phyloP scores from a whole-genome alignment of 2,329 filamentous ascomycete genomes.

The Aureobasidium sp. region DNA sequence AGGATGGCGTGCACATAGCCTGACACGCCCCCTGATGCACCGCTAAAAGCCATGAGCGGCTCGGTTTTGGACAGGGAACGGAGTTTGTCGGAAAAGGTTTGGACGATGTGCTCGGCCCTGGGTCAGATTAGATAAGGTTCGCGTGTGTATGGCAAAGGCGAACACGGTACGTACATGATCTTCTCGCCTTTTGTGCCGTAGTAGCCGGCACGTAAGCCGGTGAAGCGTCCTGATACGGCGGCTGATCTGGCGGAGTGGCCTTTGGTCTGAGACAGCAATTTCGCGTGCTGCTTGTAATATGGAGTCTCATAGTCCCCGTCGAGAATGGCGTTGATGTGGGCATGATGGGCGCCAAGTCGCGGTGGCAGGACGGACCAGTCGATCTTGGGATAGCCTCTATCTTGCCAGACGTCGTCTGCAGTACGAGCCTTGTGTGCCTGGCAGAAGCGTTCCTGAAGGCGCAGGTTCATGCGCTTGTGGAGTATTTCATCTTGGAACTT shows the following conservation, averaged over 20 bases:
- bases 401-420: slow-evolving; percentile 25
- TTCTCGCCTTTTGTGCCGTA: slow-evolving; percentile 31
- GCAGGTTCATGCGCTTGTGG: slow-evolving; percentile 23
- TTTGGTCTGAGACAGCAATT: slow-evolving; percentile 16
- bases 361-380: slow-evolving; percentile 25
- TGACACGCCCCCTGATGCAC: slow-evolving; percentile 29
- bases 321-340: slow-evolving; percentile 23
- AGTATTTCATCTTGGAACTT: slow-evolving; percentile 26
- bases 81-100: slow-evolving; percentile 24
- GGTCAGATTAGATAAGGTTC: not conserved
- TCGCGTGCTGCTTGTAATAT: slow-evolving; percentile 24
- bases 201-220: slow-evolving; percentile 24
- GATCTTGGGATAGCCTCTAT: slow-evolving; percentile 28
- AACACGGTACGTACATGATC: slow-evolving; percentile 23
- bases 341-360: slow-evolving; percentile 24
- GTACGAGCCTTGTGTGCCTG: slow-evolving; percentile 24
- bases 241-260: slow-evolving; percentile 22
- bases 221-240: slow-evolving; percentile 8
- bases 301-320: slow-evolving; percentile 21
- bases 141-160: too few relatives aligned
- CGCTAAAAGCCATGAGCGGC: slow-evolving; percentile 26
- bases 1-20: slow-evolving; percentile 32
- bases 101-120: slow-evolving; percentile 29
- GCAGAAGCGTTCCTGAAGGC: slow-evolving; percentile 30
- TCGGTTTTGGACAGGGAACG: slow-evolving; percentile 25